Conservation (phyloP, 495 filamentous ascomycete species). For the Hyphodiscus hymeniophilus region DNA sequence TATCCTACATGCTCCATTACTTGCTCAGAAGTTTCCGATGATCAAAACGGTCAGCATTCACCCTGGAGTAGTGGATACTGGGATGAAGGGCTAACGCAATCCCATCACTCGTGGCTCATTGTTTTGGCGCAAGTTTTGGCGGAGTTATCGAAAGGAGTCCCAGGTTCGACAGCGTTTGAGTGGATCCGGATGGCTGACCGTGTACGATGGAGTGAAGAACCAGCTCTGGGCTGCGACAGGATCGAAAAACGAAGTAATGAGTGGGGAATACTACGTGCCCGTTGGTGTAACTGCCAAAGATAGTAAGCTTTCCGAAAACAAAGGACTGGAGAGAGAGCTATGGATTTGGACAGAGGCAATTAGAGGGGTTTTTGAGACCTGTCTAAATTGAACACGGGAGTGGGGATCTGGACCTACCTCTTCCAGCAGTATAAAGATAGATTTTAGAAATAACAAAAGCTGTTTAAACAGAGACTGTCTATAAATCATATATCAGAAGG, state of each 20-base stretch:
- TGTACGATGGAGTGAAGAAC: constrained; percentile 6
- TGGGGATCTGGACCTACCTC: no score
- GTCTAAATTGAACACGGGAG: no score
- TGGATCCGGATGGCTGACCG: neutral
- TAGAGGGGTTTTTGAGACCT: neutral
- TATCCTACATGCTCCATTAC: constrained; percentile 51
- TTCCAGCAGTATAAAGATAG: no score
- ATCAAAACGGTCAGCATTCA: constrained; percentile 51
- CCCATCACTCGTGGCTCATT: no score
- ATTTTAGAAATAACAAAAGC: no score
- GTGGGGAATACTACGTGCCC: constrained; percentile 46
- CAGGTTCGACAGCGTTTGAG: constrained; percentile 21
- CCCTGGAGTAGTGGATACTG: constrained; percentile 51
- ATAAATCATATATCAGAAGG: no score
- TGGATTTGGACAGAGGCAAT: constrained; percentile 54
- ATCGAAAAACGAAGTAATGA: constrained; percentile 15
- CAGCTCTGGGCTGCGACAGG: constrained; percentile 41
- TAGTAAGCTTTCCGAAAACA: constrained; percentile 14
- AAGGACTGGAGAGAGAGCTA: constrained; percentile 38
- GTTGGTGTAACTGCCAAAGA: constrained; percentile 32
- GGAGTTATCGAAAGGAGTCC: neutral
- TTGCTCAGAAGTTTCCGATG: constrained; percentile 50
- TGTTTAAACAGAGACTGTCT: no score
- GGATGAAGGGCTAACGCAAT: neutral
- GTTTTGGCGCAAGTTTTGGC: no score